Evolutionary conservation across 345 rosid genomes (phyloP), one percentile per base, ranked within the genome.

Genomic region (Sonneratia caseolaris): DNA sequence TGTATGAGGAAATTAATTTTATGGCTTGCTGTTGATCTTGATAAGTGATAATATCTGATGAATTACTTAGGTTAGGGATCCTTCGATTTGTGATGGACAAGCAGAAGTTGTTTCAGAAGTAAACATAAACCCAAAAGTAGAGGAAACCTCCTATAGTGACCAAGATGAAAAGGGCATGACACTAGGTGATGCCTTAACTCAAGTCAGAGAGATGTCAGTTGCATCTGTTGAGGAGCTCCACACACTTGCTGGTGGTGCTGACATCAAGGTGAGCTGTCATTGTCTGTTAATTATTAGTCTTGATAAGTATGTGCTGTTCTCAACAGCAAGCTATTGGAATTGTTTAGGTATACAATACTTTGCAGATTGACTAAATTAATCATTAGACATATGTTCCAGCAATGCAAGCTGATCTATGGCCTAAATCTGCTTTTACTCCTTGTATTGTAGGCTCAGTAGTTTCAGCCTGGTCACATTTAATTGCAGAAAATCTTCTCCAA

Each of bases 141-240:
- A 82, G 73, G 90, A 90, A 79, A 79, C 79, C 75, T 68, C 88
- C 37, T 76, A 80, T 64, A 78, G 78, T 66, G 87, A 85, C 69
- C 84, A 86, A 83, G 80, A 45, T 78, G 92, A 86, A 64, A 88
- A 87, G 78, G 97, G 76, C 78, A 81, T 86, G 80, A 90, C 90
- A 78, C 79, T 90, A 77, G 88, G 91, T 53, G 94, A 90, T 83
- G 94, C 96, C 71, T 87, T 92, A 80, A 84, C 84, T 78, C 90
- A 85, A 78, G 85, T 84, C 45, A 89, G 92, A 80, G 94, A 86
- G 75, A 71, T 81, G 69, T 78, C 97, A 74, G 84, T 89, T 82
- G 94, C 96, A 77, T 89, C 96, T 74, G 92, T 95, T 75, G 99
- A 95, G 87, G 99, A 95, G 78, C 88, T 95, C 70, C 99, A 92